Conservation (phyloP, 1,139 yeast species). For the Saccharomyces hybrid region DNA sequence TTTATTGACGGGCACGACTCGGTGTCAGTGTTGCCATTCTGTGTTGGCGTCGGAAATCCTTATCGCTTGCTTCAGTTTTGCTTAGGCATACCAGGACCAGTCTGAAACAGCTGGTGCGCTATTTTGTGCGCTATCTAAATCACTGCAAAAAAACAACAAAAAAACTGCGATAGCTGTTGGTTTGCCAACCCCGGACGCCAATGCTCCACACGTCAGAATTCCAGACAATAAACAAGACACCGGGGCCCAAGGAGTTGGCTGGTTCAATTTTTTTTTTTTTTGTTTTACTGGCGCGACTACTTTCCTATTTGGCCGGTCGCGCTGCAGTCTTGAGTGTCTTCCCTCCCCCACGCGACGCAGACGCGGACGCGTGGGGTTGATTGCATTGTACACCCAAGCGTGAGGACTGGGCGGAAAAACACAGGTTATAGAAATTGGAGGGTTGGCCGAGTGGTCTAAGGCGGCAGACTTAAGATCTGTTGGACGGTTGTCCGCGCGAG, state of each 20-base stretch:
- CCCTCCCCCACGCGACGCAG: neutral
- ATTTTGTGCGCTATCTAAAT: neutral
- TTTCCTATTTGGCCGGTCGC: neutral
- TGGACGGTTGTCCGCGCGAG: conserved; percentile 53
- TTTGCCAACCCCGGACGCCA: neutral
- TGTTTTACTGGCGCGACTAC: neutral
- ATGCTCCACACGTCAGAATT: neutral
- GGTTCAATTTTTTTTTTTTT: neutral
- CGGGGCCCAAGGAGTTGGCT: neutral
- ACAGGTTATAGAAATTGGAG: neutral
- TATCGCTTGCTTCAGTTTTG: neutral
- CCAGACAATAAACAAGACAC: neutral
- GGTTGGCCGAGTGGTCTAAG: conserved; percentile 7
- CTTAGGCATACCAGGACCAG: neutral
- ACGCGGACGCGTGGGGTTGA: neutral
- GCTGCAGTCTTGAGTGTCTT: neutral
- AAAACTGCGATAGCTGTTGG: neutral
- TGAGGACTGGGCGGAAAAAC: neutral
- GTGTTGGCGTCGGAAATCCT: neutral
- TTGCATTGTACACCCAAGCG: neutral
- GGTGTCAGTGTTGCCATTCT: too few relatives aligned
- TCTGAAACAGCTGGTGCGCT: neutral
- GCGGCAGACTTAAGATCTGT: conserved; percentile 7
- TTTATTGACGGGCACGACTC: too few relatives aligned
- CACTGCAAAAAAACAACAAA: neutral